Base-by-base conservation (phyloP, 2,329 filamentous ascomycete species). In the Daldinia sp. region DNA sequence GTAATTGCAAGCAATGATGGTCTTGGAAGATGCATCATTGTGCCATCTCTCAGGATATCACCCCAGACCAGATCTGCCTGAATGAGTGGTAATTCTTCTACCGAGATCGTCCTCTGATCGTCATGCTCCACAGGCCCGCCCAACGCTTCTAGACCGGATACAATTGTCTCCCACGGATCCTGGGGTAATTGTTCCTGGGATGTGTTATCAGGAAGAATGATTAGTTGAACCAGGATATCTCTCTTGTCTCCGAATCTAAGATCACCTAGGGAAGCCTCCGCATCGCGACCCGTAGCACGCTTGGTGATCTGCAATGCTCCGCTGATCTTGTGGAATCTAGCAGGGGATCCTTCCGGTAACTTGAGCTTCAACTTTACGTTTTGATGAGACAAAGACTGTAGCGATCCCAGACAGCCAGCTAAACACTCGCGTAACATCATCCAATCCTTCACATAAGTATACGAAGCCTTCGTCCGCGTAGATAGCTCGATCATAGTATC, bases 391-490 rank as follows among this genome's bases (percentile, higher is more conserved):
- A 93, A 91, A 1, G 93, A 94, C 80, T 99, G 96, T 78, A 98
- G 87, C 13, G 93, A 90, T 53, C 96, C 96, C 30, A 99, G 84
- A 76, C 95, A 98, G 48, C 96, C 96, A 26, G 94, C 96, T 50
- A 98, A 87, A 79, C 96, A 98, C 80, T 99, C 96, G 30, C 96
- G 91, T 39, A 99, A 87, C 95, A 98, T 99, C 95, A 98, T 98
- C 96, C 96, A 99, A 80, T 99, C 96, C 82, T 98, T 99, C 74
- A 99, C 94, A 76, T 98, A 99, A 1, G 94, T 97, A 78, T 98
- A 99, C 1, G 94, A 97, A 4, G 94, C 96, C 82, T 98, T 99
- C 3, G 96, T 99, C 68, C 94, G 88, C 6, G 93, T 96, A 0
- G 96, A 98, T 12, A 99, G 84, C 81, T 98, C 95, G 70, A 99